Percentiles rank a stretch among this genome's conserved stretches.
These are phyloP conservation scores for Xerocomellus amylosporus DNA, from an alignment of 768 basidiomycete genomes.

Conservation along the genomic window DNA sequence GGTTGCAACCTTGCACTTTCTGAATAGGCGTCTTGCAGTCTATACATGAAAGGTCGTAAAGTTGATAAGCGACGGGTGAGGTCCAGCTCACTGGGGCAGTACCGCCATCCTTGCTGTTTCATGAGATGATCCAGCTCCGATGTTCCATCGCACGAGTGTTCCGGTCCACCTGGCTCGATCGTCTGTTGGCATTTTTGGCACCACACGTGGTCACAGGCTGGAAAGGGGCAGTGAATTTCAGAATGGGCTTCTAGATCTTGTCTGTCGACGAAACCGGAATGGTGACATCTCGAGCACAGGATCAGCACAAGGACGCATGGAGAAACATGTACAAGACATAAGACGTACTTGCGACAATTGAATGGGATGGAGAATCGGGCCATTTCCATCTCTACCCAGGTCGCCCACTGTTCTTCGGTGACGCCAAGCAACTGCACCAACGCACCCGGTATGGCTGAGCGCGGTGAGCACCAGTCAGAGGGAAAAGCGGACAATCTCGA, in stretches of 20 bases:
- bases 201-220: conserved; percentile 51
- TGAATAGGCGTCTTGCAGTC: conserved; percentile 51
- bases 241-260: conserved; percentile 40
- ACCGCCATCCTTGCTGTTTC: conserved; percentile 55
- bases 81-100: conserved; percentile 50
- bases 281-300: conserved; percentile 41
- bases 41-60: conserved; percentile 9
- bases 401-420: conserved; percentile 39
- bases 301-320: background rate
- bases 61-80: background rate
- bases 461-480: background rate
- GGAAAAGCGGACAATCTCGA: background rate
- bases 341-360: conserved; percentile 49
- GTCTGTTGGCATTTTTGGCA: conserved; percentile 56
- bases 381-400: conserved; percentile 48
- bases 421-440: conserved; percentile 45
- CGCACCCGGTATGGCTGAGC: conserved; percentile 37
- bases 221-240: conserved; percentile 49
- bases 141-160: conserved; percentile 58
- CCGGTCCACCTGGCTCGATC: conserved; percentile 32
- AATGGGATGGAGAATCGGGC: conserved; percentile 40
- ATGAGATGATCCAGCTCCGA: conserved; percentile 52
- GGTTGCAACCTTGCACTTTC: conserved; percentile 53
- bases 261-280: conserved; percentile 51
- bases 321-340: background rate